Percentiles rank a stretch among this genome's conserved stretches.
Conservation (phyloP, 192 early-diverging fungal genomes). For the Mortierella hygrophila region DNA sequence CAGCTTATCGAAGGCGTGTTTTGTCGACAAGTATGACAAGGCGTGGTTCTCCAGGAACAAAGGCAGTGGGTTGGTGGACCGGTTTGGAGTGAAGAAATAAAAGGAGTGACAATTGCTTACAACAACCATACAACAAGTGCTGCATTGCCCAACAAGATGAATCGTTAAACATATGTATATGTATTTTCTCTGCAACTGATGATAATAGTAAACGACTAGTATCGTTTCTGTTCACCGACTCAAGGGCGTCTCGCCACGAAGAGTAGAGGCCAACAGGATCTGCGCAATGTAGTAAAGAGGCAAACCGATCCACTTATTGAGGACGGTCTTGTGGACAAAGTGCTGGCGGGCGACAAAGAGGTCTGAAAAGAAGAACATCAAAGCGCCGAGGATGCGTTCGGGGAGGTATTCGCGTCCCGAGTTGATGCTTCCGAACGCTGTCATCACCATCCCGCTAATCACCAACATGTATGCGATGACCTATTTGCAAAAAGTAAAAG, state of each 20-base stretch:
- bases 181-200: neutral
- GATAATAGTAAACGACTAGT: neutral
- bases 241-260: constrained; percentile 28
- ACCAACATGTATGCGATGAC: constrained; percentile 47
- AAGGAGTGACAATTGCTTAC: neutral
- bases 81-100: neutral
- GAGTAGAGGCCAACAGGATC: constrained; percentile 42
- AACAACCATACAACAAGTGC: neutral
- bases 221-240: constrained; percentile 3
- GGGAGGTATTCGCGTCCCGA: constrained; percentile 22
- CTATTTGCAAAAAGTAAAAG: constrained; percentile 9
- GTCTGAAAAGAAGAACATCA: constrained; percentile 51
- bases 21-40: neutral
- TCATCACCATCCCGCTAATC: constrained; percentile 48
- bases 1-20: neutral
- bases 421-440: constrained; percentile 40
- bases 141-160: neutral
- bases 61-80: neutral
- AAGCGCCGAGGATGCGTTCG: constrained; percentile 37
- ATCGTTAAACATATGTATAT: neutral
- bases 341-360: constrained; percentile 48
- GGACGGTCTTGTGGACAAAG: constrained; percentile 42
- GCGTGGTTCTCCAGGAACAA: neutral
- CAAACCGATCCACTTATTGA: constrained; percentile 51
- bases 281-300: constrained; percentile 51